Evolutionary conservation across 2,329 filamentous ascomycete genomes (phyloP), one percentile per base, ranked within the genome.

Genomic region (Verticillium nonalfalfae): DNA sequence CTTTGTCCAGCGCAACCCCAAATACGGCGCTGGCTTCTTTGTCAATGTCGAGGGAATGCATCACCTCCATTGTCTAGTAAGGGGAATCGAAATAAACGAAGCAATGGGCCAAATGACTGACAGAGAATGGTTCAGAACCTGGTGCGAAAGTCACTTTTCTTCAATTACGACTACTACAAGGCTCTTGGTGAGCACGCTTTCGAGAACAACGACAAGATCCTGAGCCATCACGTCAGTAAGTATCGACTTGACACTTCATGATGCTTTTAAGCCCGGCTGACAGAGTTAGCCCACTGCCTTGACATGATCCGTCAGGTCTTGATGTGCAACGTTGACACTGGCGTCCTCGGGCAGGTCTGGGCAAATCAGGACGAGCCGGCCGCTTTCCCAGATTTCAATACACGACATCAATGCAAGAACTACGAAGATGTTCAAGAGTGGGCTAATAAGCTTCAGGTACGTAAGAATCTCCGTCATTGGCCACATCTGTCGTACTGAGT

Each of bases 341-440:
- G 79, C 1, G 78, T 88, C 0, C 75, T 88, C 0, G 85, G 85
- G 13, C 84, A 88, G 66, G 78, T 88, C 6, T 88, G 85, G 85
- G 80, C 79, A 38, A 74, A 83, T 31, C 69, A 71, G 3, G 66
- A 75, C 1, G 70, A 75, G 9, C 77, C 79, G 0, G 72, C 74
- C 54, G 76, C 83, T 0, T 87, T 85, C 64, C 83, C 85, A 2
- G 84, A 88, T 69, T 88, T 88, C 72, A 85, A 85, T 66, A 87
- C 85, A 0, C 75, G 76, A 61, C 86, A 88, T 68, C 75, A 75
- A 57, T 88, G 85, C 70, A 79, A 82, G 38, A 83, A 85, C 68
- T 86, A 81, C 59, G 81, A 85, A 2, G 77, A 74, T 1, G 71
- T 86, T 4, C 71, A 79, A 34, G 64, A 72, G 15, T 88, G 83